Evolutionary conservation across 2,329 filamentous ascomycete genomes (phyloP).

Genomic region (Purpureocillium takamizusanense): DNA sequence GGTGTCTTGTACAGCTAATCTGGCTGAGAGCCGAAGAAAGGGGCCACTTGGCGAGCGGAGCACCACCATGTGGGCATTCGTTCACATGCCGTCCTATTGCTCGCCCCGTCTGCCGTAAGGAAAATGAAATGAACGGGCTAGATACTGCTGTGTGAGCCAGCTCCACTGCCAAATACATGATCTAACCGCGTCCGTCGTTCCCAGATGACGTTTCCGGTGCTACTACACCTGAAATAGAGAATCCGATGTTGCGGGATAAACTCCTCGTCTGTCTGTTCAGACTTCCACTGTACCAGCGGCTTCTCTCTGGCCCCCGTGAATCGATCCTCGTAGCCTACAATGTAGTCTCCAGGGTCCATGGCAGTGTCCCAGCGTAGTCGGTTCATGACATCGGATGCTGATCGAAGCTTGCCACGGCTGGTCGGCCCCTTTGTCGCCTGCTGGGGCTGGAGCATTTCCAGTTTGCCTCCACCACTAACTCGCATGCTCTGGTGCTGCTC

Average conservation of each 20-base stretch:
- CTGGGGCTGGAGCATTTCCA: not conserved
- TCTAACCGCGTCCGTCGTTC: conserved; percentile 44
- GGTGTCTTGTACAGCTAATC: no score
- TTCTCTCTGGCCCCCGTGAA: conserved; percentile 47
- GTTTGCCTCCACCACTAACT: not conserved
- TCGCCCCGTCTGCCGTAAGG: no score
- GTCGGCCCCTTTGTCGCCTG: conserved; percentile 14
- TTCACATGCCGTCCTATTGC: no score
- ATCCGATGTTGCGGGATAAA: conserved; percentile 59
- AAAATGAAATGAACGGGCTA: no score
- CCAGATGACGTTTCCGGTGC: conserved; percentile 45
- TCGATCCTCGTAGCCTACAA: conserved; percentile 54
- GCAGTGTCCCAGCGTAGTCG: conserved; percentile 50
- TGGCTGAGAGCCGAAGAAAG: no score
- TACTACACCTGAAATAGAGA: conserved; percentile 48
- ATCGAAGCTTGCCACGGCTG: conserved; percentile 39
- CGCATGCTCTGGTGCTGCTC: no score
- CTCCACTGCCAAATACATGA: conserved; percentile 45
- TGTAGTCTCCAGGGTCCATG: conserved; percentile 41
- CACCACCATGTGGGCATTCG: no score
- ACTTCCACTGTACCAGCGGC: conserved; percentile 46
- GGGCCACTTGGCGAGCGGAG: no score
- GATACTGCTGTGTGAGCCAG: no score
- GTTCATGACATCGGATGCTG: conserved; percentile 49
- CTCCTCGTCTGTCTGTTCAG: conserved; percentile 54